Conservation (phyloP, 75 land plant species). For the Gnetum montanum region DNA sequence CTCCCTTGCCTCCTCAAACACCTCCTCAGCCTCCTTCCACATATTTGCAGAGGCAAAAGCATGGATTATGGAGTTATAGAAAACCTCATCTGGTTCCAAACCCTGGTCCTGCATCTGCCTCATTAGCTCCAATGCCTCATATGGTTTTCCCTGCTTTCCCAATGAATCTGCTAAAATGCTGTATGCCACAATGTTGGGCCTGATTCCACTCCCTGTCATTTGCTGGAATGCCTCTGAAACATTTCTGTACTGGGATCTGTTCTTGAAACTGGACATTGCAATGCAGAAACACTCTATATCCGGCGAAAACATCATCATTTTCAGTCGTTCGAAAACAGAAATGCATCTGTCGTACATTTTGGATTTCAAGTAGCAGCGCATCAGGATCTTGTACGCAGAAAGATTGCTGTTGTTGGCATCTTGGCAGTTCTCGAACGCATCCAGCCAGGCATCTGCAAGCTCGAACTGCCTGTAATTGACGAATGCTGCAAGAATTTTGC, state of each 20-base stretch:
- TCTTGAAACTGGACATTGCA: conserved; percentile 33
- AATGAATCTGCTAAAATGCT: conserved; percentile 33
- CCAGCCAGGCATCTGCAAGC: conserved; percentile 24
- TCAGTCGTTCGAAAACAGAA: conserved; percentile 23
- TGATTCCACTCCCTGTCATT: conserved; percentile 6
- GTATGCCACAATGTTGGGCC: conserved; percentile 4
- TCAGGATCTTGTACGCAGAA: conserved; percentile 20
- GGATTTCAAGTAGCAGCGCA: conserved; percentile 37
- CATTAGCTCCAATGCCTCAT: conserved; percentile 42
- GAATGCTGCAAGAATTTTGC: conserved; percentile 18
- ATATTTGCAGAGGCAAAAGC: conserved; percentile 33
- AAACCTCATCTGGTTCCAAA: conserved; percentile 16
- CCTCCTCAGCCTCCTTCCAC: conserved; percentile 23
- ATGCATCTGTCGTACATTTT: conserved; percentile 44
- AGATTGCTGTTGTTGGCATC: conserved; percentile 10
- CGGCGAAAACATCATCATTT: conserved; percentile 3
- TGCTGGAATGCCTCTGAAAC: conserved; percentile 20
- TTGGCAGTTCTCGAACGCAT: conserved; percentile 9
- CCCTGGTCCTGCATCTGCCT: conserved; percentile 43
- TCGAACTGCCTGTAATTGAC: conserved; percentile 35
- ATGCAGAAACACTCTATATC: conserved; percentile 18
- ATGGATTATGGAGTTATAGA: conserved; percentile 44
- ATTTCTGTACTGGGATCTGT: conserved; percentile 13
- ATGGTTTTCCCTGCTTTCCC: conserved; percentile 34
- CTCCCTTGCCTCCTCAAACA: conserved; percentile 31